These are phyloP conservation scores for Athelia sp. DNA, from an alignment of 1,284 basidiomycete genomes.

Conservation along the genomic window DNA sequence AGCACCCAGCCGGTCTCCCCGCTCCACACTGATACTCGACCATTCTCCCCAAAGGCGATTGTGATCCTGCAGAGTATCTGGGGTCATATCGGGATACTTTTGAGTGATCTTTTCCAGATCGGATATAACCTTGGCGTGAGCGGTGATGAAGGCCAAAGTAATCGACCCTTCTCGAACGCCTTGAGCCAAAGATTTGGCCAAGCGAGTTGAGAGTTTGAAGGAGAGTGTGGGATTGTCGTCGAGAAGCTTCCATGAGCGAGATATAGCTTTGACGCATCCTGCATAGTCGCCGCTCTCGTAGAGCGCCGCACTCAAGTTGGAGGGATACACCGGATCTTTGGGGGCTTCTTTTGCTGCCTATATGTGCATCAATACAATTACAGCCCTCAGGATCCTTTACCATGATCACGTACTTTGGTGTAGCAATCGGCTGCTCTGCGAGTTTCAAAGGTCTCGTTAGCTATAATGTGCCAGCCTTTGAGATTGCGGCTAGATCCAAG, in stretches of 20 bases:
- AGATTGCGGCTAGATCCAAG: no score
- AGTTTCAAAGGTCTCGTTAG: not conserved
- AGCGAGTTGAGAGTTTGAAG: slow-evolving; percentile 5
- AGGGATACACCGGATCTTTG: slow-evolving; percentile 8
- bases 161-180: not conserved
- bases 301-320: slow-evolving; percentile 12
- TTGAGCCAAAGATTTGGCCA: slow-evolving; percentile 8
- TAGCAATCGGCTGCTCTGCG: not conserved
- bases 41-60: slow-evolving; percentile 1
- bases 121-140: not conserved
- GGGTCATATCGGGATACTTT: not conserved
- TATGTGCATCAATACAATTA: not conserved
- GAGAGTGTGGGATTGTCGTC: slow-evolving; percentile 3
- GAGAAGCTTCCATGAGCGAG: slow-evolving; percentile 1
- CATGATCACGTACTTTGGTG: not conserved
- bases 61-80: not conserved
- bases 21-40: not conserved
- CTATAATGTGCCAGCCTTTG: not conserved
- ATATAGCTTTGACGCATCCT: slow-evolving; percentile 6
- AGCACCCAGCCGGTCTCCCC: not conserved
- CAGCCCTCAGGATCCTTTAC: not conserved
- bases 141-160: not conserved
- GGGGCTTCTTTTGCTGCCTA: slow-evolving; percentile 2
- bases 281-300: slow-evolving; percentile 9
- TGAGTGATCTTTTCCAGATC: not conserved